phyloP scores from a whole-genome alignment of 345 rosid genomes.

The Carallia pectinifolia region DNA sequence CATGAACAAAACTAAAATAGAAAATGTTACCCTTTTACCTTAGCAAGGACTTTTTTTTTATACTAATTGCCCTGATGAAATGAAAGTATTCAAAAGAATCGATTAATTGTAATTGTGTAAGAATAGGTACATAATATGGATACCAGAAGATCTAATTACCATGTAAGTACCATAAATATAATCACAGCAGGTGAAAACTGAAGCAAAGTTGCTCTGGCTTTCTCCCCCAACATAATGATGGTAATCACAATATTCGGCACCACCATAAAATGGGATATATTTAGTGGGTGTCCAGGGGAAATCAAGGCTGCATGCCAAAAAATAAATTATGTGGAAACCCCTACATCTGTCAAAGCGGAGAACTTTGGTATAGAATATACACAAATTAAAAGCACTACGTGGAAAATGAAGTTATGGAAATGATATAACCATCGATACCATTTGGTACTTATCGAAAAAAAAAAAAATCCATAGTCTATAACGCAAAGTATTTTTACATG shows the following conservation, averaged over 20 bases:
- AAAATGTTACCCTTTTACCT: constrained; percentile 40
- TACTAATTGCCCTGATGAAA: constrained; percentile 72
- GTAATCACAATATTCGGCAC: constrained; percentile 95
- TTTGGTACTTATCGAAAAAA: neutral
- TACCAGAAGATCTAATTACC: too few relatives aligned
- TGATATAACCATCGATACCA: neutral
- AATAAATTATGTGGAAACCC: neutral
- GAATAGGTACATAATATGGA: too few relatives aligned
- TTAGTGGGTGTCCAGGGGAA: constrained; percentile 88
- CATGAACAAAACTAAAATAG: neutral
- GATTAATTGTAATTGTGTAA: constrained; percentile 4
- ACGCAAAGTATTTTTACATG: too few relatives aligned
- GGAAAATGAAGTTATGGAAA: neutral
- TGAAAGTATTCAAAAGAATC: constrained; percentile 12
- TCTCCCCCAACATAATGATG: constrained; percentile 99
- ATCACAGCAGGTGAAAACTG: constrained; percentile 96
- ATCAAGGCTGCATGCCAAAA: constrained; percentile 55
- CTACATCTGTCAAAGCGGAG: neutral
- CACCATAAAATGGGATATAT: constrained; percentile 93
- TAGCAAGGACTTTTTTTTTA: constrained; percentile 71
- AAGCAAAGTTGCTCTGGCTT: constrained; percentile 98
- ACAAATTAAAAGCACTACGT: neutral
- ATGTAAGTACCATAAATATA: constrained; percentile 37
- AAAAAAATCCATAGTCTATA: too few relatives aligned
- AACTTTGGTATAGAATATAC: neutral